Conservation (phyloP, 202 grass and related monocot species). For the Carex sylvatica region DNA sequence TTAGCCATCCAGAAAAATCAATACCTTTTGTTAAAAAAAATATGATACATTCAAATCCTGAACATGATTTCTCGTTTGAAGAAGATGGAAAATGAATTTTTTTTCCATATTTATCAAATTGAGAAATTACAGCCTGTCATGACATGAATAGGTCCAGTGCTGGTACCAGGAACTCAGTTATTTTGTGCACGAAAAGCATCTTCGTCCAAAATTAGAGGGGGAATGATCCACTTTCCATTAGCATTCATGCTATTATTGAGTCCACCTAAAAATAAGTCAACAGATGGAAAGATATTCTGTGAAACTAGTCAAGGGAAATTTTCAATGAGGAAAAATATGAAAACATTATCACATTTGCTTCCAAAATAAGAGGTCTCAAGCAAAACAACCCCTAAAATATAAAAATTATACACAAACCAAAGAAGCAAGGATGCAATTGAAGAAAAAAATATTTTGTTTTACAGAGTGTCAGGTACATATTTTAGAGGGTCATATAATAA, state of each 20-base stretch:
- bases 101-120: too few relatives aligned
- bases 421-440: neutral
- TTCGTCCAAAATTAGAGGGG: slow-evolving; percentile 73
- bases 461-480: neutral
- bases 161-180: too few relatives aligned
- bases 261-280: slow-evolving; percentile 39
- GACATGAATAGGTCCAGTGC: neutral
- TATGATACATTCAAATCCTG: too few relatives aligned
- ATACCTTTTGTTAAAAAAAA: too few relatives aligned
- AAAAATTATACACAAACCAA: neutral
- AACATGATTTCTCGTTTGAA: too few relatives aligned
- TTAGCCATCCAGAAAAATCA: too few relatives aligned
- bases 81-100: too few relatives aligned
- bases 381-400: slow-evolving; percentile 4
- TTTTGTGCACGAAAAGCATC: slow-evolving; percentile 34
- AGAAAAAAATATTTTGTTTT: neutral
- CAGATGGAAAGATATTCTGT: neutral
- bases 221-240: slow-evolving; percentile 86
- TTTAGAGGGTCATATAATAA: neutral
- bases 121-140: neutral
- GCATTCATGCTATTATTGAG: slow-evolving; percentile 41
- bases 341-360: neutral
- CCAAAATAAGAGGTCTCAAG: neutral
- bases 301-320: neutral
- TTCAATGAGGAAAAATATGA: neutral